Percentiles rank a stretch among this genome's conserved stretches.
Evolutionary conservation across 2,329 filamentous ascomycete species (phyloP).

Genomic region (Aspergillus udagawae): DNA sequence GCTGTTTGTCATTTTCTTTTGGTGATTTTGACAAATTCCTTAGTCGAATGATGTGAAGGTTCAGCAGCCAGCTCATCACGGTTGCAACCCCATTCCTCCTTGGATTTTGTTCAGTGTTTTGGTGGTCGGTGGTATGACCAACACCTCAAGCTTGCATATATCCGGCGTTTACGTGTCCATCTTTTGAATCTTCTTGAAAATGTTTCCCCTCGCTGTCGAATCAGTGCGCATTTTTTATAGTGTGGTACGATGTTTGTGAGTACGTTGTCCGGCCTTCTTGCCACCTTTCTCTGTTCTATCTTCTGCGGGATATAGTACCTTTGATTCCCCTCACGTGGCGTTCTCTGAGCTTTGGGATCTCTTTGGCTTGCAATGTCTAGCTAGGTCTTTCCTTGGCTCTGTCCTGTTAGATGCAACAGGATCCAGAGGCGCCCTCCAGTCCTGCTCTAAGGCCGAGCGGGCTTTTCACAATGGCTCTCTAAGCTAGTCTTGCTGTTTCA

Average conservation of each 20-base stretch:
- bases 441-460: background rate
- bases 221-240: background rate
- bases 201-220: background rate
- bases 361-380: slow-evolving; percentile 1
- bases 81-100: background rate
- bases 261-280: background rate
- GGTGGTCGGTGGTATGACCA: background rate
- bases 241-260: background rate
- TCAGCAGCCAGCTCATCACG: too few relatives aligned
- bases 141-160: slow-evolving; percentile 13
- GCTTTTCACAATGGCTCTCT: background rate
- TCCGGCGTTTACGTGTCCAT: slow-evolving; percentile 13
- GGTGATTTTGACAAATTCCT: background rate
- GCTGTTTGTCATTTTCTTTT: background rate
- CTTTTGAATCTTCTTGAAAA: background rate
- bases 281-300: slow-evolving; percentile 2
- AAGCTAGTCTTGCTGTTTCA: background rate
- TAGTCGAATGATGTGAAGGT: background rate
- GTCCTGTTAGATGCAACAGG: background rate
- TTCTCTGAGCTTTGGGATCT: background rate
- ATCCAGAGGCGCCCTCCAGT: background rate
- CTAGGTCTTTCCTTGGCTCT: background rate
- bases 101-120: background rate
- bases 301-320: slow-evolving; percentile 10
- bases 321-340: background rate